Evolutionary conservation across 768 basidiomycete species (phyloP).

Genomic region (Termitomyces sp.): DNA sequence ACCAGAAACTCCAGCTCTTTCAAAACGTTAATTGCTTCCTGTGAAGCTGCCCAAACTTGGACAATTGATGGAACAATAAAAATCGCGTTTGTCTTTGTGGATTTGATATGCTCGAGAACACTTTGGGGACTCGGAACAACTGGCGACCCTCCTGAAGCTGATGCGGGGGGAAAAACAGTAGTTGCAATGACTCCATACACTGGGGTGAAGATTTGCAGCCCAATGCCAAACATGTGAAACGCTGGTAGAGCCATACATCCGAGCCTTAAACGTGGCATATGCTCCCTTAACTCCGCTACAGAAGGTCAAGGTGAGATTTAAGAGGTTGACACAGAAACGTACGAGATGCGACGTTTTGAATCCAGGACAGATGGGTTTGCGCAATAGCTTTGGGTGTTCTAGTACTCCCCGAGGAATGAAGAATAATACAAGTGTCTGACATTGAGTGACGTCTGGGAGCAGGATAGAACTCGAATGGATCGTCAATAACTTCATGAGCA

Average conservation of each 20-base stretch:
- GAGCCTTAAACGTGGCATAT: conserved; percentile 11
- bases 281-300: conserved; percentile 10
- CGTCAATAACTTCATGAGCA: conserved; percentile 6
- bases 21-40: conserved; percentile 23
- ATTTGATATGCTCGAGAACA: conserved; percentile 25
- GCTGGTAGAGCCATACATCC: conserved; percentile 28
- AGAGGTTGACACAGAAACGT: conserved; percentile 5
- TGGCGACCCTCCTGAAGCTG: conserved; percentile 19
- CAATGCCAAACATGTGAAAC: conserved; percentile 27
- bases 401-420: conserved; percentile 41
- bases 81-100: conserved; percentile 19
- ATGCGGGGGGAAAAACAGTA: conserved; percentile 27
- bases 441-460: conserved; percentile 3
- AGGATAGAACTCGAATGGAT: conserved; percentile 11
- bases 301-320: background rate
- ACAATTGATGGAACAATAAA: conserved; percentile 29
- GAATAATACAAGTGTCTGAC: conserved; percentile 22
- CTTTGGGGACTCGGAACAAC: conserved; percentile 33
- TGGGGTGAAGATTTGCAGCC: conserved; percentile 7
- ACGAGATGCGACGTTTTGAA: conserved; percentile 26
- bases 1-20: conserved; percentile 28
- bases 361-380: conserved; percentile 19
- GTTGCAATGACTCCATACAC: background rate
- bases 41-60: conserved; percentile 25
- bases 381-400: conserved; percentile 35